Evolutionary conservation across 73 alveolate genomes (phyloP).

Genomic region (Paramecium biaurelia): DNA sequence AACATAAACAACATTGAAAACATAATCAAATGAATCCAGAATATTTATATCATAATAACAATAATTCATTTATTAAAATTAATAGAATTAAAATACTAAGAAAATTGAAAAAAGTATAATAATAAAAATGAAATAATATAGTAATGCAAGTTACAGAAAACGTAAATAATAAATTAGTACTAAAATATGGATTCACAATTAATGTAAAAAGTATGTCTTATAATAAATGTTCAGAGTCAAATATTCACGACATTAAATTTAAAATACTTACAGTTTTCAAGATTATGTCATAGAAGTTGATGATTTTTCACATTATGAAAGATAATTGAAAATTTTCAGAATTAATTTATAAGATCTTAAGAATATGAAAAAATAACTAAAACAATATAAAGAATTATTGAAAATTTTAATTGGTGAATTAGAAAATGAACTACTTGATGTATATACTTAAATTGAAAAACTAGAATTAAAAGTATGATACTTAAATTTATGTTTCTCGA

Average conservation of each 20-base stretch:
- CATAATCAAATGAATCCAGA: neutral
- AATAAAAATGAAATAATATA: neutral
- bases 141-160: neutral
- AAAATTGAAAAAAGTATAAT: neutral
- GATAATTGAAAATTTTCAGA: neutral
- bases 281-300: neutral
- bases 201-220: neutral
- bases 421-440: neutral
- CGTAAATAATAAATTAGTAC: neutral
- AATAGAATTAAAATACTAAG: neutral
- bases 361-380: neutral
- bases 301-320: slow-evolving; percentile 14
- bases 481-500: neutral
- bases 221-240: neutral
- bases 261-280: neutral
- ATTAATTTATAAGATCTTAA: neutral
- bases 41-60: neutral
- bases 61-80: neutral
- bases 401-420: neutral
- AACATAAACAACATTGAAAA: neutral
- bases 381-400: neutral
- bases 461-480: neutral
- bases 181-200: neutral
- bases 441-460: neutral
- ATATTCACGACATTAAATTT: neutral